A percentile compares a stretch with the other conserved stretches of the same genome.
phyloP scores from a whole-genome alignment of 1,139 yeast species.

The Sugiyamaella japonica region DNA sequence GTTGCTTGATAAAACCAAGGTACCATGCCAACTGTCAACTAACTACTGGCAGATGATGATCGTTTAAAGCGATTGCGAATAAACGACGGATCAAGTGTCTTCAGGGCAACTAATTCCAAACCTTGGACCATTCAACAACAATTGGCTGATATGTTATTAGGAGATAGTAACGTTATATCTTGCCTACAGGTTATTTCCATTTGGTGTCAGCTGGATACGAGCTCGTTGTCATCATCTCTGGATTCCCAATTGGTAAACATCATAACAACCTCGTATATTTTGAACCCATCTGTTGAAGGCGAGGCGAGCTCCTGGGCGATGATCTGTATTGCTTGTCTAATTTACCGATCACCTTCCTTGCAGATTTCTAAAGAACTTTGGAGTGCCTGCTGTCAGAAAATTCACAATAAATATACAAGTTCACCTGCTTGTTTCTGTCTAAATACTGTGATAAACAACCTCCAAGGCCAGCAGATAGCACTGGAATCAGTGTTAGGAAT shows the following conservation, averaged over 20 bases:
- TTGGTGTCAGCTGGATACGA: constrained; percentile 4
- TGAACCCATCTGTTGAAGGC: constrained; percentile 8
- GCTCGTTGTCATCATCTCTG: neutral
- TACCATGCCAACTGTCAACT: neutral
- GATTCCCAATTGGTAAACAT: neutral
- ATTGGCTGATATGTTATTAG: neutral
- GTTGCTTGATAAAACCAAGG: neutral
- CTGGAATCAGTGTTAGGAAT: constrained; percentile 5
- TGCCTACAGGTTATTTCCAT: constrained; percentile 5
- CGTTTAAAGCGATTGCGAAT: neutral
- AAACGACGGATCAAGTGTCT: neutral
- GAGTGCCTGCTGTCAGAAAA: constrained; percentile 19
- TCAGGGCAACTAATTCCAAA: neutral
- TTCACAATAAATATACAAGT: constrained; percentile 18
- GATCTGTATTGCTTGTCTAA: constrained; percentile 19
- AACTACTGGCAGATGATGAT: neutral
- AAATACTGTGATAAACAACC: constrained; percentile 1
- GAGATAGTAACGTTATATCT: neutral
- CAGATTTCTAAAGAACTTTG: constrained; percentile 11
- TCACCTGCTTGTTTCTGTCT: constrained; percentile 26
- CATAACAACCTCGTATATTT: constrained; percentile 1
- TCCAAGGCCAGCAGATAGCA: neutral
- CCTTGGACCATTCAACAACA: neutral
- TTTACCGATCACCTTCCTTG: constrained; percentile 1
- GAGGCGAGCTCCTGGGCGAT: constrained; percentile 23